These are phyloP conservation scores for Yamadazyma kanchanaburiensis DNA, from an alignment of 1,139 yeast species.

Conservation along the genomic window DNA sequence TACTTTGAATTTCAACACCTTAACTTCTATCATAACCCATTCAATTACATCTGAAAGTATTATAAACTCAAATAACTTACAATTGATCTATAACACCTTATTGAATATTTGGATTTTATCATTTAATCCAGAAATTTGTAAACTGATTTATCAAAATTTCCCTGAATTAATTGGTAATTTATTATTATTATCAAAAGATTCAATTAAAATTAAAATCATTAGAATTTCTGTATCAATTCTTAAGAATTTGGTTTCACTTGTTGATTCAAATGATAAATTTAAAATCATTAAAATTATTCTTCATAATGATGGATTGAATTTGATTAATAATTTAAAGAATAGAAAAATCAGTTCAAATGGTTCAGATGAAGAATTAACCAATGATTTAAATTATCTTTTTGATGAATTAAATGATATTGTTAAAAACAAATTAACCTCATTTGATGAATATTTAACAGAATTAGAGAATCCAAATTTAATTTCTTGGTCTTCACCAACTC, in stretches of 20 bases:
- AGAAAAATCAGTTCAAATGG: constrained; percentile 77
- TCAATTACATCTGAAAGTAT: constrained; percentile 24
- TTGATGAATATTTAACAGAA: constrained; percentile 89
- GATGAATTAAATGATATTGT: constrained; percentile 68
- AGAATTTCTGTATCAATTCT: constrained; percentile 76
- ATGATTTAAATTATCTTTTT: constrained; percentile 60
- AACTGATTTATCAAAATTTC: constrained; percentile 52
- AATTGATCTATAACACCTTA: constrained; percentile 77
- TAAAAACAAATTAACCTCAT: constrained; percentile 71
- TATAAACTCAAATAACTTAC: constrained; percentile 63
- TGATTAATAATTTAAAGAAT: constrained; percentile 66
- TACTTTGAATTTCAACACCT: constrained; percentile 50
- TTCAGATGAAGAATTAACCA: constrained; percentile 80
- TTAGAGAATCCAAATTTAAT: constrained; percentile 72
- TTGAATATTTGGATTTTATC: constrained; percentile 83
- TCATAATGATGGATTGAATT: constrained; percentile 72
- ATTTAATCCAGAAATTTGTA: constrained; percentile 58
- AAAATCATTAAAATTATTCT: constrained; percentile 67
- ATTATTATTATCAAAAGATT: constrained; percentile 55
- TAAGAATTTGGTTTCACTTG: constrained; percentile 50
- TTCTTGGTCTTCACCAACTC: constrained; percentile 89
- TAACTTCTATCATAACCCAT: constrained; percentile 34
- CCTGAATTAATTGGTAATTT: constrained; percentile 58
- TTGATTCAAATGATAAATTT: constrained; percentile 27
- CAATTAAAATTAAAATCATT: constrained; percentile 89